phyloP scores from a whole-genome alignment of 148 eudicot species.

The Oxyria digyna region DNA sequence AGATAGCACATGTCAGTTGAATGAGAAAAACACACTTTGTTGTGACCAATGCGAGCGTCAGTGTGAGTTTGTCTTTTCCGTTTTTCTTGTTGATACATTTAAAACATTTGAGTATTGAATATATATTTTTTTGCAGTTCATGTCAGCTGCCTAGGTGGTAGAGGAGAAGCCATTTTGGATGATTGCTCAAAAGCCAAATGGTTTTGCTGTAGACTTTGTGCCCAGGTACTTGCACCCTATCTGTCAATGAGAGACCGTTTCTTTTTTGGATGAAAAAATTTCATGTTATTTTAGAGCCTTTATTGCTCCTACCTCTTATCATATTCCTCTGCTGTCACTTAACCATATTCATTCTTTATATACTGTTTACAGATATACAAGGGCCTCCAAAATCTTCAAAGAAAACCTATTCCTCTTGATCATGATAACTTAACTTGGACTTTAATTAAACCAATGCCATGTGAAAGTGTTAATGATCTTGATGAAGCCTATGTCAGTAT shows the following conservation, averaged over 20 bases:
- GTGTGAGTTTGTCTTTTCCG: conserved; percentile 37
- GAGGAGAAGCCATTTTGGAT: conserved; percentile 12
- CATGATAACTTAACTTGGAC: conserved; percentile 59
- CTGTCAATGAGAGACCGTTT: background rate
- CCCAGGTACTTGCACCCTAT: conserved; percentile 41
- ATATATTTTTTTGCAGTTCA: conserved; percentile 47
- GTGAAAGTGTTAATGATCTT: conserved; percentile 12
- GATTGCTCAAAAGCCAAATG: conserved; percentile 28
- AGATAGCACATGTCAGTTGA: conserved; percentile 13
- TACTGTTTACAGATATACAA: conserved; percentile 39
- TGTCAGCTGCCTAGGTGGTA: conserved; percentile 43
- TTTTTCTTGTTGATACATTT: background rate
- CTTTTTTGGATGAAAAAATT: background rate
- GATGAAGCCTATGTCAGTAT: conserved; percentile 22
- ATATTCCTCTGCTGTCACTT: background rate
- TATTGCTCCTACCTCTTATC: background rate
- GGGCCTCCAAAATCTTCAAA: conserved; percentile 57
- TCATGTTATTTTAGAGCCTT: background rate
- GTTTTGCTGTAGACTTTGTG: conserved; percentile 67
- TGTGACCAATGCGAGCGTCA: conserved; percentile 76
- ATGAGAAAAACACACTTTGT: conserved; percentile 23
- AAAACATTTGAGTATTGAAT: background rate
- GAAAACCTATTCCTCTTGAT: conserved; percentile 53
- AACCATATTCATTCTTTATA: conserved; percentile 4
- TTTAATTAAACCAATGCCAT: conserved; percentile 36